Base-by-base conservation (phyloP, 306 rosid species). In the Castanea crenata region DNA sequence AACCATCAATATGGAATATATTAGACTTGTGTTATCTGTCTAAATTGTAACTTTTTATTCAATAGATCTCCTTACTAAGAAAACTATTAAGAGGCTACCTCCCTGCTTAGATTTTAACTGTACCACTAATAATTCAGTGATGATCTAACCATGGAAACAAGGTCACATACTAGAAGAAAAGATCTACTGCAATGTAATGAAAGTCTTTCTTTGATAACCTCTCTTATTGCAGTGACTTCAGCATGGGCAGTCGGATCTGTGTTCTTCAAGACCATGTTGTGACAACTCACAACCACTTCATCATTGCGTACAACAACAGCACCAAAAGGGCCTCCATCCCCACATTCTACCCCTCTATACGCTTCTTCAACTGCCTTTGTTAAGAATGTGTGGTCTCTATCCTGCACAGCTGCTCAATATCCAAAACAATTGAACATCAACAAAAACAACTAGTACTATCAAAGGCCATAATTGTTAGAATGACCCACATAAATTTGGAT, bases 191-290 rank as follows among this genome's bases (percentile, higher is more conserved):
- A 56, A 56, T 19, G 10, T 7, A n/a, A 56, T 41, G 46, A 41
- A 41, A 41, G 12, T 29, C 4, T 67, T 46, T 84, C 38, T 5
- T 57, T 69, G 58, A 92, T 69, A 75, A 94, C 98, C 98, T 94
- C 98, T 83, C 98, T 88, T 79, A 94, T 83, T 31, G 98, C 98
- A 57, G 97, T 92, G 74, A 94, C 98, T 87, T 94, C 97, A 0
- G 98, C 98, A 81, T 94, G 97, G 55, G 98, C 97, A 57, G 98
- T 94, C 19, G 98, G 98, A 70, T 94, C 98, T 6, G 94, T 94
- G 84, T 91, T 27, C 54, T 46, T 88, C 70, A 87, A 82, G 81
- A 94, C 98, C 98, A 94, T 83, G 89, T 94, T 94, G 86, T 94
- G 98, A 78, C 91, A 89, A 86, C 98, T 89, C 71, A 80, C 97